Base-by-base conservation (phyloP, 1,284 basidiomycete species). In the Athelia psychrophila region DNA sequence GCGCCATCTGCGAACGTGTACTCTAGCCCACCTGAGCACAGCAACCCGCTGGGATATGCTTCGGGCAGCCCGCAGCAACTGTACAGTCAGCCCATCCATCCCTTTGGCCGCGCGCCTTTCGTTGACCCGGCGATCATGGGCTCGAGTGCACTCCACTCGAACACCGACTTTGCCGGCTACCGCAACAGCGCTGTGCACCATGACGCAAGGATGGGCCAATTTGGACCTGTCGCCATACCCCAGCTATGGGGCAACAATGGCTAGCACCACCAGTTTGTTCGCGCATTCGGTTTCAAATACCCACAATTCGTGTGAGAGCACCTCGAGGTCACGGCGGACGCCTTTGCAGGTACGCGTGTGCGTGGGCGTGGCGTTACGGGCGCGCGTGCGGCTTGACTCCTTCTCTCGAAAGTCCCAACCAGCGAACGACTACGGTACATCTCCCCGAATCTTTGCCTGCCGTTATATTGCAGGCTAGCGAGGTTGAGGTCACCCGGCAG, bases 201-300 rank as follows among this genome's bases (percentile, higher is more conserved):
- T 23, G 25, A 46, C n/a, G 9, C n/a, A 10, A 8, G 22, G 8
- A 46, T 46, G 44, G 22, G 44, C 19, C 44, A 46, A 10, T 46
- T 46, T 18, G 44, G 15, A 27, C 44, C 44, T 18, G 22, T 23
- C 10, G n/a, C 44, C 19, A 23, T 46, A 27, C 25, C 44, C 10
- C 44, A 46, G 44, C 44, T 46, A 10, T 46, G 44, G 44, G 44
- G 44, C 20, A 46, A 46, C n/a, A 46, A 27, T 27, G 44, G 44
- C 20, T 46, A 42, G 27, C 27, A 13, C 27, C 27, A 30, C n/a
- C 13, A 30, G 13, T 30, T 5, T 30, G 13, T 30, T 30, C 13
- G 6, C 5, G 27, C 27, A 30, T 30, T 30, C 13, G 5, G 27
- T 5, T 30, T 30, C 27, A 30, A 30, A 5, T 13, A 30, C 27